Percentiles rank a stretch among this genome's conserved stretches.
Conservation (phyloP, 2,329 filamentous ascomycete species). For the Hymenoscyphus occultus region DNA sequence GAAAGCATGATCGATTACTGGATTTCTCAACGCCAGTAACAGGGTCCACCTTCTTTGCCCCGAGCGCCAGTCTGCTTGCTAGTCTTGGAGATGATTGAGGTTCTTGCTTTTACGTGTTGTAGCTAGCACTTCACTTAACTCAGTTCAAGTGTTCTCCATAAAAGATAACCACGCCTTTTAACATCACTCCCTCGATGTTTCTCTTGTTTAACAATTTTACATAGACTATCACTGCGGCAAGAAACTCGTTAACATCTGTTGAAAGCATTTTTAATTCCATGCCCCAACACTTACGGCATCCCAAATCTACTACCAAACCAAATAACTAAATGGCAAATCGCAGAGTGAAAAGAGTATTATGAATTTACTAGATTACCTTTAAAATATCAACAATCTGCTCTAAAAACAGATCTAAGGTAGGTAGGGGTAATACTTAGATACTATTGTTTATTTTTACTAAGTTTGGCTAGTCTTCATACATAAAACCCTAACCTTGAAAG, state of each 20-base stretch:
- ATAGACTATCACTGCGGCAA: background rate
- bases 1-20: conserved; percentile 53
- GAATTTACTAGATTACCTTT: too few relatives aligned
- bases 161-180: background rate
- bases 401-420: too few relatives aligned
- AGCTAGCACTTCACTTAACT: background rate
- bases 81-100: conserved; percentile 12
- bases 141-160: background rate
- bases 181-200: background rate
- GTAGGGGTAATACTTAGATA: too few relatives aligned
- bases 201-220: background rate
- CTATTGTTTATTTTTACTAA: too few relatives aligned
- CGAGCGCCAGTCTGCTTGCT: conserved; percentile 41
- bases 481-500: too few relatives aligned
- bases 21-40: conserved; percentile 53
- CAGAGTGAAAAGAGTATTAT: too few relatives aligned
- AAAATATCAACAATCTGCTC: too few relatives aligned
- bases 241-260: background rate
- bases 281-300: too few relatives aligned
- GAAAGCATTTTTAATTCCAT: background rate
- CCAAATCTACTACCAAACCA: too few relatives aligned
- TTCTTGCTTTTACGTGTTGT: background rate
- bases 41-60: conserved; percentile 53
- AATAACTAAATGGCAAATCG: too few relatives aligned
- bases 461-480: too few relatives aligned